Evolutionary conservation across 2,329 filamentous ascomycete genomes (phyloP), one percentile per base, ranked within the genome.

Genomic region (Sporothrix variecibatus): DNA sequence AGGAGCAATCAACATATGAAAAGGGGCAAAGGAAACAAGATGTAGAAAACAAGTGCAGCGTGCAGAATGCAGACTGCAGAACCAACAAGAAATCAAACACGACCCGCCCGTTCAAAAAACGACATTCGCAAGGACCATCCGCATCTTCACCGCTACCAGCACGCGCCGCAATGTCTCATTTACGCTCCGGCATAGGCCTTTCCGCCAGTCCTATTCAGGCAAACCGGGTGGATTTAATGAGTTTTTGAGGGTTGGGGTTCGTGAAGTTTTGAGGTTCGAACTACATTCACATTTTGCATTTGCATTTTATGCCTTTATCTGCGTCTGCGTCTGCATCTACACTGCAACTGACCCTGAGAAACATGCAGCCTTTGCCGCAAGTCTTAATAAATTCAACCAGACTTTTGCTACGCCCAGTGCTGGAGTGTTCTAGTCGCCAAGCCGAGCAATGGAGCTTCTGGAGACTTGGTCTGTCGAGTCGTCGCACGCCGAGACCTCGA

Each of bases 181-280:
- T 49, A 38, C 43, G n/a, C 71, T 34, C 71, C 38, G 58, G 58
- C 58, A 40, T 53, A 28, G 58, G 71, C 28, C 43, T 49, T 72
- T 58, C 71, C 56, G 58, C 40, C 60, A 64, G 56, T 65, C 70
- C 70, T 12, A 38, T 72, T 64, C 26, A 38, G 70, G 69, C 53
- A 72, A 62, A 60, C 69, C 69, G 53, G 31, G 43, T 49, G 43
- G 43, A 49, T 58, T 51, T 43, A 8, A 1, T 43, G 40, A 43
- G 12, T 15, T 43, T 43, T 49, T 56, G 28, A 51, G 67, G 68
- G 28, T 58, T 34, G 43, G 64, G 43, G 49, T 26, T 53, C 26
- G n/a, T 17, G 31, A 64, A 9, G 17, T 64, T n/a, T 20, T n/a
- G 11, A 31, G 31, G 11, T 38, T 38, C 58, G 31, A 60, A 9